These are phyloP conservation scores for Metschnikowia chrysomelidarum DNA, from an alignment of 805 yeast genomes.

Conservation along the genomic window DNA sequence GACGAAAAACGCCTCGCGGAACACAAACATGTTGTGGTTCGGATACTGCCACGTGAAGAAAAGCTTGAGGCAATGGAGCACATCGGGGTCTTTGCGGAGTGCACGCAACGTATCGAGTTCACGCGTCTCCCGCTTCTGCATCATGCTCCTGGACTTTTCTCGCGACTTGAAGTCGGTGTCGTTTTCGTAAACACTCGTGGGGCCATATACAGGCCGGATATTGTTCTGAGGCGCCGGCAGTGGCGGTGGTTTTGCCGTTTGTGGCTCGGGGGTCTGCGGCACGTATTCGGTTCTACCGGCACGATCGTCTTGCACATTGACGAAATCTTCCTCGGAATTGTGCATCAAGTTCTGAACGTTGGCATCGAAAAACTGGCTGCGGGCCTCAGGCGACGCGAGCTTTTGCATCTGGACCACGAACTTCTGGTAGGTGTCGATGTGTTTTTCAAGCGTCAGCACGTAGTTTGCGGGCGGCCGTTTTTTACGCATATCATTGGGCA, in stretches of 20 bases:
- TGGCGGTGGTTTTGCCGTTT: neutral
- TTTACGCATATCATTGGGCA: constrained; percentile 49
- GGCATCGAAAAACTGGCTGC: constrained; percentile 21
- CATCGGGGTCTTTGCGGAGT: constrained; percentile 17
- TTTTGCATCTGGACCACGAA: constrained; percentile 27
- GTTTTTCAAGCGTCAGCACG: constrained; percentile 44
- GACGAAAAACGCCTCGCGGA: constrained; percentile 57
- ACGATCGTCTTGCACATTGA: neutral
- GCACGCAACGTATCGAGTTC: constrained; percentile 11
- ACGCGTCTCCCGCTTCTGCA: constrained; percentile 15
- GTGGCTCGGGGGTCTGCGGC: neutral
- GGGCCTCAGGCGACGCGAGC: constrained; percentile 20
- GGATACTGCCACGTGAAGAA: constrained; percentile 68
- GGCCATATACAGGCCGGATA: constrained; percentile 42
- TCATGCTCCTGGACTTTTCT: constrained; percentile 24
- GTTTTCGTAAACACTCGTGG: constrained; percentile 44
- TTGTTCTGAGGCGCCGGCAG: constrained; percentile 15
- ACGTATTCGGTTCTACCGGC: neutral
- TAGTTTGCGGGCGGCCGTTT: constrained; percentile 49
- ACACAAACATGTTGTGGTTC: constrained; percentile 60
- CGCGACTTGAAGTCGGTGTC: constrained; percentile 31
- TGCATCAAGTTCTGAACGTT: constrained; percentile 8
- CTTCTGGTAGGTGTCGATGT: constrained; percentile 24
- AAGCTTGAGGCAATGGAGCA: constrained; percentile 37
- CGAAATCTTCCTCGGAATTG: neutral